A percentile compares a stretch with the other conserved stretches of the same genome.
phyloP scores from a whole-genome alignment of 768 basidiomycete species.

The Lentinula aciculospora region DNA sequence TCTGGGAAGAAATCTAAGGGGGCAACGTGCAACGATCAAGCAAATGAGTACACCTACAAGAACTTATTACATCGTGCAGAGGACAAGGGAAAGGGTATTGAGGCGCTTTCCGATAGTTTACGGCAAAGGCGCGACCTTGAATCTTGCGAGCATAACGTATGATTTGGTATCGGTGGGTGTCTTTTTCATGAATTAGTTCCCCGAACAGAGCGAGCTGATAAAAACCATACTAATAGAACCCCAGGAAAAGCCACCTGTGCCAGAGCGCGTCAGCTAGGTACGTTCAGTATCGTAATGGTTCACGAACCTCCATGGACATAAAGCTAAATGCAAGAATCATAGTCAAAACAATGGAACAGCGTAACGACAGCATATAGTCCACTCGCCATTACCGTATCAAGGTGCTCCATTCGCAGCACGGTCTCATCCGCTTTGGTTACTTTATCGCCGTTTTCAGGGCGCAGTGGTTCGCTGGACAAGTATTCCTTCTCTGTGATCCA shows the following conservation, averaged over 20 bases:
- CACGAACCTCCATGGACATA: slow-evolving; percentile 55
- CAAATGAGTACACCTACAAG: slow-evolving; percentile 37
- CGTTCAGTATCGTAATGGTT: not conserved
- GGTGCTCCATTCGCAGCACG: slow-evolving; percentile 45
- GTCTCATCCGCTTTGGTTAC: slow-evolving; percentile 30
- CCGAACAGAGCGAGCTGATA: not conserved
- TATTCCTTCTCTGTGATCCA: slow-evolving; percentile 54
- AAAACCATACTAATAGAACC: slow-evolving; percentile 51
- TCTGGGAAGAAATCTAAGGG: slow-evolving; percentile 29
- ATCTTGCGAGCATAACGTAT: slow-evolving; percentile 64
- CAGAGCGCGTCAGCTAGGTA: not conserved
- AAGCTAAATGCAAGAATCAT: slow-evolving; percentile 29
- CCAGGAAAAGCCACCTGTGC: slow-evolving; percentile 58
- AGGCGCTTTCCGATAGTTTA: slow-evolving; percentile 70
- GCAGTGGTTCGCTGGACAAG: slow-evolving; percentile 19
- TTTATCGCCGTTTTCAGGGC: slow-evolving; percentile 22
- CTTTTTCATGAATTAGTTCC: slow-evolving; percentile 18
- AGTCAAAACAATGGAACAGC: slow-evolving; percentile 2
- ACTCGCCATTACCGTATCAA: slow-evolving; percentile 50
- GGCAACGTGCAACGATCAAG: not conserved
- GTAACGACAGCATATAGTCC: not conserved
- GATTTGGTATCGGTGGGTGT: slow-evolving; percentile 58
- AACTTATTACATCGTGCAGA: slow-evolving; percentile 70
- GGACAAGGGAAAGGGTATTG: slow-evolving; percentile 84
- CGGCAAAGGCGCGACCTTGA: slow-evolving; percentile 60